These are phyloP conservation scores for Metarhizium album DNA, from an alignment of 2,329 filamentous ascomycete species.

Conservation along the genomic window DNA sequence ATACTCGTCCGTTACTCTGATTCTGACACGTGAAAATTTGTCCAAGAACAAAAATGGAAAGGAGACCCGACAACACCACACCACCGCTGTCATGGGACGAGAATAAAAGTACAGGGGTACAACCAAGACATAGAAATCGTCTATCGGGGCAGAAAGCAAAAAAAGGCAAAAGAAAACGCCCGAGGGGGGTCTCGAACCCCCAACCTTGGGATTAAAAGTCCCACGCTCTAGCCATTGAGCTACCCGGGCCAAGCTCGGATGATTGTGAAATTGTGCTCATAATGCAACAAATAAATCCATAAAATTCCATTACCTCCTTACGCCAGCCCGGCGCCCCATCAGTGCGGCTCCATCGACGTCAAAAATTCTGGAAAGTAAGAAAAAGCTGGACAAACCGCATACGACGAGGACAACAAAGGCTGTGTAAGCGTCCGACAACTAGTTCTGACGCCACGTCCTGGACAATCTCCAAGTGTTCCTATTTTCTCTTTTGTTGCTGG, in stretches of 20 bases:
- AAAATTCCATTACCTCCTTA: too few species aligned
- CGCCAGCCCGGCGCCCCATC: background rate
- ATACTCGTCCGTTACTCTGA: too few species aligned
- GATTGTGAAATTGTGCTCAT: background rate
- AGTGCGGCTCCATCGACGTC: background rate
- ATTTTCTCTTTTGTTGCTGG: too few species aligned
- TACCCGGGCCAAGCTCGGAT: constrained; percentile 14
- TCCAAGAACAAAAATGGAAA: too few species aligned
- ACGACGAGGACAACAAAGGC: background rate
- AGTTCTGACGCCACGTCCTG: background rate
- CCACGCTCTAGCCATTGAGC: constrained; percentile 25
- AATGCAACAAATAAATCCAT: background rate
- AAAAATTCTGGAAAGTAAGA: constrained; percentile 7
- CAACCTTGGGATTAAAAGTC: constrained; percentile 24
- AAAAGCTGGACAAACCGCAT: background rate
- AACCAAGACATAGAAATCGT: background rate
- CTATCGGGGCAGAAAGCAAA: background rate
- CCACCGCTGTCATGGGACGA: background rate
- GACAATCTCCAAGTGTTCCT: too few species aligned
- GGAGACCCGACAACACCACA: too few species aligned
- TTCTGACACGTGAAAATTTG: too few species aligned
- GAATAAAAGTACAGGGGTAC: background rate
- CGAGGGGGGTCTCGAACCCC: constrained; percentile 23
- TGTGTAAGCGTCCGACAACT: background rate
- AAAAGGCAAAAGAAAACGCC: too few species aligned